Conservation (phyloP, 2,329 filamentous ascomycete genomes). For the Ophiocordyceps camponoti-floridani region DNA sequence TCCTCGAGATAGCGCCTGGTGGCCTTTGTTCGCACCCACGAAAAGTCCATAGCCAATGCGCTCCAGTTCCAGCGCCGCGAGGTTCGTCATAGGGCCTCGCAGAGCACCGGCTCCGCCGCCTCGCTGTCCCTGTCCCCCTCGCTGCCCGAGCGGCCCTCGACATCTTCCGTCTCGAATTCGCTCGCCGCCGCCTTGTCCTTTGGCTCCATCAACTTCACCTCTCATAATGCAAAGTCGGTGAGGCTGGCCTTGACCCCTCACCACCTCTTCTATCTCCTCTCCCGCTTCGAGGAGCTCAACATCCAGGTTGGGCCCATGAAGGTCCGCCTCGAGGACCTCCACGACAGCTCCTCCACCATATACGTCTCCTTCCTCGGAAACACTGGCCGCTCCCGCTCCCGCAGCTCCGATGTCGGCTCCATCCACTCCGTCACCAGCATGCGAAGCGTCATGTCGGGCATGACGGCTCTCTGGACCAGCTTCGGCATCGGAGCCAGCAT, state of each 20-base stretch:
- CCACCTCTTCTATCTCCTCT: conserved; percentile 90
- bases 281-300: conserved; percentile 80
- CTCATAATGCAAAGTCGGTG: conserved; percentile 69
- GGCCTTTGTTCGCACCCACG: conserved; percentile 89
- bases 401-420: conserved; percentile 69
- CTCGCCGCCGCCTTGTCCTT: conserved; percentile 77
- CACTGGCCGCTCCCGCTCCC: conserved; percentile 56
- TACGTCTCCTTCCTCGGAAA: conserved; percentile 92
- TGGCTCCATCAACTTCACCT: conserved; percentile 68
- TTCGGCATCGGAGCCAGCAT: conserved; percentile 70
- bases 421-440: conserved; percentile 94
- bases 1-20: conserved; percentile 61
- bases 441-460: conserved; percentile 90
- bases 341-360: conserved; percentile 72
- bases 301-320: conserved; percentile 94
- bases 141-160: conserved; percentile 42
- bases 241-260: conserved; percentile 89
- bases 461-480: conserved; percentile 84
- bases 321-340: conserved; percentile 82
- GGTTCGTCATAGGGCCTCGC: conserved; percentile 50
- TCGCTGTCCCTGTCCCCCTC: conserved; percentile 36
- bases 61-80: conserved; percentile 64
- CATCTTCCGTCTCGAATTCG: conserved; percentile 51
- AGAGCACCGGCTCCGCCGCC: conserved; percentile 42
- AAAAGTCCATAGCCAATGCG: conserved; percentile 92